phyloP scores from a whole-genome alignment of 768 basidiomycete genomes.

The Butyriboletus loyo region DNA sequence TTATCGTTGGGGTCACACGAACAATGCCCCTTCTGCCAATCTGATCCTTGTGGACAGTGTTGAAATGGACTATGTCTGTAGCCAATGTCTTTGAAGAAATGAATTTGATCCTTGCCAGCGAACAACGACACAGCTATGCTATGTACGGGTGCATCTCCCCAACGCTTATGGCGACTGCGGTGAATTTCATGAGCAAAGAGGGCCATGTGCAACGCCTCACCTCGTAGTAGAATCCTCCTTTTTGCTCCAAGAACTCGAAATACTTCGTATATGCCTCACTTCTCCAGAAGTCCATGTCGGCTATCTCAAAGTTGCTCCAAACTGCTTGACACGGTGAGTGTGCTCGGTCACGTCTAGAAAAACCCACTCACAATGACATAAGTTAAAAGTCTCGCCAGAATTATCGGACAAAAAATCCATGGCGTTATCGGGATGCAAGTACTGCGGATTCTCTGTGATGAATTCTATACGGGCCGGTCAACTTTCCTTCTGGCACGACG shows the following conservation, averaged over 20 bases:
- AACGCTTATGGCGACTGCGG: conserved; percentile 48
- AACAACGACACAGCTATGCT: conserved; percentile 90
- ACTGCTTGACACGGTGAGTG: conserved; percentile 40
- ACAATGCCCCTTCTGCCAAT: conserved; percentile 77
- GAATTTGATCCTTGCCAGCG: conserved; percentile 83
- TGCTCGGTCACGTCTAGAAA: neutral
- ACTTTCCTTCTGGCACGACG: conserved; percentile 31
- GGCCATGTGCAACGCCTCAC: conserved; percentile 26
- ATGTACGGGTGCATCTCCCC: conserved; percentile 95
- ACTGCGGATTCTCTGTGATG: conserved; percentile 49
- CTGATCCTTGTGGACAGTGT: conserved; percentile 80
- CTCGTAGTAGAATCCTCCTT: conserved; percentile 91
- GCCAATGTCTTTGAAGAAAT: conserved; percentile 94
- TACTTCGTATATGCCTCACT: conserved; percentile 77
- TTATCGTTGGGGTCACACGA: conserved; percentile 77
- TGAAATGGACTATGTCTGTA: conserved; percentile 95
- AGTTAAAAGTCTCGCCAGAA: conserved; percentile 59
- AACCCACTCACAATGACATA: conserved; percentile 55
- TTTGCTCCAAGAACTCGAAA: conserved; percentile 76
- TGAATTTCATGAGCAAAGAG: conserved; percentile 2
- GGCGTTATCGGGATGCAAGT: conserved; percentile 54
- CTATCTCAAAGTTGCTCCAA: conserved; percentile 96
- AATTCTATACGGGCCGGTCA: conserved; percentile 50
- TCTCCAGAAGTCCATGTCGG: conserved; percentile 79
- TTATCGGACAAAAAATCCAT: conserved; percentile 67